Base-by-base conservation (phyloP, 164 flowering plant species). In the Euptelea pleiosperma region DNA sequence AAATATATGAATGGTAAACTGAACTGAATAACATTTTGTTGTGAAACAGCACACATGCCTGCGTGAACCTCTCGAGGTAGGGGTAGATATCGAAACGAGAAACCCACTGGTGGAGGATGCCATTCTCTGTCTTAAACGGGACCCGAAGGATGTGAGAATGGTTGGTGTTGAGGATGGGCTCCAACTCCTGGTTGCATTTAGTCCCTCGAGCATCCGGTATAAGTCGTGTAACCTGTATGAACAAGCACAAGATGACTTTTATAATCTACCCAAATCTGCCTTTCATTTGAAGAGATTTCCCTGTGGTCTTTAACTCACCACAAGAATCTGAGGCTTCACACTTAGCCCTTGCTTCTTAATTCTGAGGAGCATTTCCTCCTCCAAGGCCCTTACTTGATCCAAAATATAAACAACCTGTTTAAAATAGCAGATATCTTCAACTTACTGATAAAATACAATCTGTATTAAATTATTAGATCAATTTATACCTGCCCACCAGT, bases 51-150 rank as follows among this genome's bases (percentile, higher is more conserved):
- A 21, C 0, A 49, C 51, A 25, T 79, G 63, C 98, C 93, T 83
- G 80, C 35, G 89, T 59, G 71, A 71, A 94, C 62, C 68, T 81
- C 65, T 89, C 99, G 16, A 94, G 88, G 77, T 86, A 94, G 11
- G 99, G 99, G 58, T 86, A 94, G 50, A 89, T 63, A 57, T 94
- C 99, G 26, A 94, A 94, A 21, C 99, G 89, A 21, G 99, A 93
- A 52, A 91, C 72, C 99, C 99, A 93, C 53, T 83, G 85, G 19
- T 58, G 78, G 6, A 91, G 77, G 35, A 86, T 51, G 19, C 84
- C 91, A 4, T 78, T 80, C 37, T 82, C 84, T 18, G 87, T 85
- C 58, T 29, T 82, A 60, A 94, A 94, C 12, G 99, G 99, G 21
- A 94, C 82, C 33, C 99, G 73, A 9, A 91, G 83, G 47, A 94